Evolutionary conservation across 768 basidiomycete species (phyloP), one percentile per base, ranked within the genome.

Genomic region (Calocybe indica): DNA sequence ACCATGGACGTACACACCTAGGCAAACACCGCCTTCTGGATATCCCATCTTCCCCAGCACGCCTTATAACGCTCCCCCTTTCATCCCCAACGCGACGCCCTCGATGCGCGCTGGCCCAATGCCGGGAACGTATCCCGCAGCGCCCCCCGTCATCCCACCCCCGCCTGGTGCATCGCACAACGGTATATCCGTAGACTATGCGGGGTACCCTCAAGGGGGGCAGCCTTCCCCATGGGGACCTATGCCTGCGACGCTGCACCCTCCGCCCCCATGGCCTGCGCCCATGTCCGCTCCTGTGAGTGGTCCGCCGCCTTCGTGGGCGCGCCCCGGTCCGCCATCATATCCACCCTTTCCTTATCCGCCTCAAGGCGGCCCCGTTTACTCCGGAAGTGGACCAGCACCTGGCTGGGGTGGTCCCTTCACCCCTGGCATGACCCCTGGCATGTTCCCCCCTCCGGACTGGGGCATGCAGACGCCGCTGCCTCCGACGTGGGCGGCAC

Each of bases 41-140:
- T 74, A 71, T 46, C 70, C 73, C 7, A 60, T 58, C 33, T 73
- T 73, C 46, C 66, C 69, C 1, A 48, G 52, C 11, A 64, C 71
- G 10, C 72, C 72, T 5, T 69, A 68, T 33, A 68, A 63, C 34
- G 43, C 56, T 2, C 64, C 66, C 6, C 68, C 68, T 1, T 73
- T 67, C 43, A 67, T 74, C 22, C 72, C 72, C 1, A 53, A 55
- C 8, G 58, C 61, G 51, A 62, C 61, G 6, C 56, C 55, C 13
- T 29, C 48, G 31, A 42, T 31, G 14, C 43, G 47, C 30, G 50
- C 32, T 11, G 43, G 28, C 29, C 33, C 47, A 1, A 47, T 43
- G 11, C 42, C 42, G 28, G 42, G 42, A 15, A 43, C 31, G 31
- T 43, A 43, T 22, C 50, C 46, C 48, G 45, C 33, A 37, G 46